Base-by-base conservation (phyloP, 2,329 filamentous ascomycete species). In the Fusarium keratoplasticum region DNA sequence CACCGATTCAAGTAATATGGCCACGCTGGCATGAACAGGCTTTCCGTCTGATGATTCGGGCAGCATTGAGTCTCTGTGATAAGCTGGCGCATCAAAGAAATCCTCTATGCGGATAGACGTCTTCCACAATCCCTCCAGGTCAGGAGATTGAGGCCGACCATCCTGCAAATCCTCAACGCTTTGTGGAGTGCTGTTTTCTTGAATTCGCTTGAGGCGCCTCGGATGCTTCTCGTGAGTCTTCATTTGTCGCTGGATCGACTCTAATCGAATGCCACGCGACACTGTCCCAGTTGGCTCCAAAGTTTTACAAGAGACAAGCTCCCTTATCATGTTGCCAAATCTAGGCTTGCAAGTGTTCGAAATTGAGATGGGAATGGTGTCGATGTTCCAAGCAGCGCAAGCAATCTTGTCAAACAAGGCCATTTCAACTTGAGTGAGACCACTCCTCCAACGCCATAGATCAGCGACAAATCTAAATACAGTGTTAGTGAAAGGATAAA, bases 401-500 rank as follows among this genome's bases (percentile, higher is more conserved):
- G 70, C 69, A 44, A 81, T 42, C 18, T 74, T 61, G 50, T 80
- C 76, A 61, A 80, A 81, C 13, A 78, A 60, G 22, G 44, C 16
- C 25, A 65, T 59, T 10, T 78, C 76, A 10, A 60, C 38, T 8
- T 59, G 54, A 1, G 70, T 61, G 6, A 80, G 31, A 3, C 78
- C 18, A 2, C 70, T 59, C 33, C 72, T 79, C 79, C 79, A 81
- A 13, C 78, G 73, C 7, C 70, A 63, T 5, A 81, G 61, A 58
- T 81, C 79, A 10, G 71, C 66, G 6, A 64, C 59, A 31, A 81
- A 81, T 14, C 79, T 81, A 16, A 3, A n/a, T 1, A 7, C 29
- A 22, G 27, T 9, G 31, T 77, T 36, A 76, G 64, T 31, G n/a
- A 27, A 16, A 40, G 9, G 11, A 33, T 25, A 1, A 22, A 9